Evolutionary conservation across 2,329 filamentous ascomycete genomes (phyloP).

Genomic region (Ceratocystis colombiana): DNA sequence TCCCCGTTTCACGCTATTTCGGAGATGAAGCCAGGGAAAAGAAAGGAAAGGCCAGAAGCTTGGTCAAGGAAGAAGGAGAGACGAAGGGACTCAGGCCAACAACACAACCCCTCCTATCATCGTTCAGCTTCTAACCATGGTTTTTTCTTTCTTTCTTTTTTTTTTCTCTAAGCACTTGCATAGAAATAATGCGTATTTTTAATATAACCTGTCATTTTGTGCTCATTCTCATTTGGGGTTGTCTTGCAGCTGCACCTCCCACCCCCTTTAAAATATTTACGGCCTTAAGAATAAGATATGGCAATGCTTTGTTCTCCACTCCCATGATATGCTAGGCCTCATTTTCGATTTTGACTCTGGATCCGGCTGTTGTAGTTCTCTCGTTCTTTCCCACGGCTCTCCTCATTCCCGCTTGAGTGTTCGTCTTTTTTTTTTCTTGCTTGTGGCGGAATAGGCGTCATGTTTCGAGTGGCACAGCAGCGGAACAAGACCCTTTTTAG

Average conservation of each 20-base stretch:
- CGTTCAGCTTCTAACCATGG: neutral
- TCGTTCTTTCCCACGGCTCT: neutral
- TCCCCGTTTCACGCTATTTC: slow-evolving; percentile 4
- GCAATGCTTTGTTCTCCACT: slow-evolving; percentile 1
- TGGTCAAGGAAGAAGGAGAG: neutral
- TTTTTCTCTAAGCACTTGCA: neutral
- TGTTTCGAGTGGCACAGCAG: slow-evolving; percentile 14
- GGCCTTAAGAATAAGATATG: neutral
- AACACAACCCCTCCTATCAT: neutral
- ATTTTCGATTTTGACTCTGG: slow-evolving; percentile 3
- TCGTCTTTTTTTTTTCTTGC: neutral
- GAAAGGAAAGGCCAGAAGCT: neutral
- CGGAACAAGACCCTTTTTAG: slow-evolving; percentile 13
- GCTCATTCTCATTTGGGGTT: neutral
- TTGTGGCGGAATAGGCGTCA: slow-evolving; percentile 1
- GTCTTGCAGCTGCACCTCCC: neutral
- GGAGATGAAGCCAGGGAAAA: neutral
- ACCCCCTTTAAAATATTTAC: slow-evolving; percentile 3
- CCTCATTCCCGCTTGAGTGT: neutral
- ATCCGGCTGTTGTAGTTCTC: neutral
- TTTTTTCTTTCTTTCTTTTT: neutral
- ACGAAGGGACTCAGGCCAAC: neutral
- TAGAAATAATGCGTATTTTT: neutral
- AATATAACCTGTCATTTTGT: neutral
- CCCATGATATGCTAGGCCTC: neutral